Conservation (phyloP, 2,329 filamentous ascomycete species). For the Diaporthe sp. region DNA sequence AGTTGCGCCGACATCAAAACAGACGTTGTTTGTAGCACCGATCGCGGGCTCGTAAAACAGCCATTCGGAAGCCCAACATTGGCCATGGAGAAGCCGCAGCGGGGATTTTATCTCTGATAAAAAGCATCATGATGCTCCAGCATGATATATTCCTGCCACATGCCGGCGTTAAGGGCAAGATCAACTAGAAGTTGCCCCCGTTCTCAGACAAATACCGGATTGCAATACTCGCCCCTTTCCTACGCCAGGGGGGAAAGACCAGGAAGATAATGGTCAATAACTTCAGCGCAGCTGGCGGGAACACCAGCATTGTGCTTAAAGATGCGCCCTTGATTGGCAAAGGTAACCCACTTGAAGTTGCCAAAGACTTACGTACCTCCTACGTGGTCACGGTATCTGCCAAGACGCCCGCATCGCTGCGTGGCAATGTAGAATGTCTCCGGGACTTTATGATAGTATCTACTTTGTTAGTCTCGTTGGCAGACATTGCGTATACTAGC, state of each 20-base stretch:
- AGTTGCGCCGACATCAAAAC: too few species aligned
- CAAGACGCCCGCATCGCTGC: constrained; percentile 52
- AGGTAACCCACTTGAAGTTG: not conserved
- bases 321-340: constrained; percentile 49
- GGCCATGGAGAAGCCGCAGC: constrained; percentile 37
- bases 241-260: not conserved
- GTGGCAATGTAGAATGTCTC: constrained; percentile 49
- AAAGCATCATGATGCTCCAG: constrained; percentile 37
- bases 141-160: constrained; percentile 36
- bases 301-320: constrained; percentile 62
- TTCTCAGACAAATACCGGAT: not conserved
- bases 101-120: constrained; percentile 36
- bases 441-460: constrained; percentile 63
- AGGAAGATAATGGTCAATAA: constrained; percentile 65
- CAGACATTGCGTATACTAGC: constrained; percentile 72
- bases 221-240: not conserved
- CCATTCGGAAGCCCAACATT: not conserved
- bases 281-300: constrained; percentile 68
- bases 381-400: constrained; percentile 60
- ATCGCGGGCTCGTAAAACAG: too few species aligned
- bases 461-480: constrained; percentile 61
- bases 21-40: too few species aligned
- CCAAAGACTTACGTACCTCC: constrained; percentile 50
- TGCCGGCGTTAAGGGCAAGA: constrained; percentile 36
- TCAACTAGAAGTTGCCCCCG: constrained; percentile 40